A percentile compares a stretch with the other conserved stretches of the same genome.
Conservation (phyloP, 495 filamentous ascomycete genomes). For the Talaromyces adpressus region DNA sequence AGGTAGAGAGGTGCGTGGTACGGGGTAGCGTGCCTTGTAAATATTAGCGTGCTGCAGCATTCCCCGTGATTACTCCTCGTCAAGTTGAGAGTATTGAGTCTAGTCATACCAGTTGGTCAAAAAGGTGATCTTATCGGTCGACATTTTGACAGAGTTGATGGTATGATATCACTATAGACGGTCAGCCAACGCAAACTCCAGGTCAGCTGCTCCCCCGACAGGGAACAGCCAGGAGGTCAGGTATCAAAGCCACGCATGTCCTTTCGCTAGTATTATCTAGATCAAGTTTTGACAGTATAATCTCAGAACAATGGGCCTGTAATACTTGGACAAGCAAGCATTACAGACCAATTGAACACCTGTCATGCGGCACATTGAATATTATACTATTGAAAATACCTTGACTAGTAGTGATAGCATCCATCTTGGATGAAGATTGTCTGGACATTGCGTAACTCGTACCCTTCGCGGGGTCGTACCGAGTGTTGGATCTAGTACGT, state of each 20-base stretch:
- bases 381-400: conserved; percentile 49
- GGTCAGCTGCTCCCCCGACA: conserved; percentile 1
- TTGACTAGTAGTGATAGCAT: conserved; percentile 33
- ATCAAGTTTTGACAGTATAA: conserved; percentile 72
- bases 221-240: conserved; percentile 17
- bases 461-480: conserved; percentile 9
- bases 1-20: conserved; percentile 69
- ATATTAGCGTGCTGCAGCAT: not conserved
- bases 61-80: not conserved
- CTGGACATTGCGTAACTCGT: conserved; percentile 7
- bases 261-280: conserved; percentile 82
- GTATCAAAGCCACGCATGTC: conserved; percentile 61
- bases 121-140: conserved; percentile 70
- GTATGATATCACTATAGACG: conserved; percentile 22
- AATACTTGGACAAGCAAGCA: not conserved
- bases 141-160: conserved; percentile 44
- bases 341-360: conserved; percentile 39
- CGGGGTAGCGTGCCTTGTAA: conserved; percentile 60
- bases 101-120: conserved; percentile 58
- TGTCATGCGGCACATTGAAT: conserved; percentile 52
- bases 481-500: not conserved
- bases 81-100: not conserved
- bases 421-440: conserved; percentile 5
- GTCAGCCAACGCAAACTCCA: conserved; percentile 14
- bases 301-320: conserved; percentile 46